Conservation (phyloP, 192 early-diverging fungal species). For the Podila epicladia region DNA sequence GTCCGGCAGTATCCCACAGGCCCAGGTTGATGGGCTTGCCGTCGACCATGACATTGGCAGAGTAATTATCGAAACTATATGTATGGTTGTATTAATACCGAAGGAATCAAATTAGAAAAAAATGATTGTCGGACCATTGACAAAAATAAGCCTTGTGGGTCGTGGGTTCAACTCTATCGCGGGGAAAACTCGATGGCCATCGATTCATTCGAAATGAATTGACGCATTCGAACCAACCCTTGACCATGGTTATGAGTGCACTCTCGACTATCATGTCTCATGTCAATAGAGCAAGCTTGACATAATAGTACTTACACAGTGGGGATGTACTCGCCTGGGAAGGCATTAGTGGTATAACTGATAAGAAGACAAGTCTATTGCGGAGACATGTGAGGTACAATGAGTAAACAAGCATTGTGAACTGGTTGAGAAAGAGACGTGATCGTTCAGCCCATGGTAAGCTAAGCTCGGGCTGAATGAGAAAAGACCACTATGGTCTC, state of each 20-base stretch:
- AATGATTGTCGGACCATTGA: too few relatives aligned
- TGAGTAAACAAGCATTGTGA: not conserved
- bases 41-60: constrained; percentile 99
- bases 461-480: too few relatives aligned
- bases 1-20: constrained; percentile 98
- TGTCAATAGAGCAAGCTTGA: not conserved
- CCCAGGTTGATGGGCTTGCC: constrained; percentile 98
- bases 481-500: too few relatives aligned
- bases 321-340: constrained; percentile 99
- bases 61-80: constrained; percentile 96
- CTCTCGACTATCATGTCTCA: not conserved
- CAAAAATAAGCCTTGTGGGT: too few relatives aligned
- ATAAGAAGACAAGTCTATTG: constrained; percentile 96
- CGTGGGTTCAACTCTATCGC: too few relatives aligned
- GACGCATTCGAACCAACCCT: too few relatives aligned
- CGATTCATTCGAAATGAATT: too few relatives aligned
- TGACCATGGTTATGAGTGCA: not conserved
- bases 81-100: too few relatives aligned
- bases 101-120: too few relatives aligned
- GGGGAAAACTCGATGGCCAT: too few relatives aligned
- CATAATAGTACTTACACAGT: constrained; percentile 83
- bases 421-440: not conserved
- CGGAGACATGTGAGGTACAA: not conserved
- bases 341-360: constrained; percentile 99
- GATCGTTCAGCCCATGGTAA: not conserved